phyloP scores from a whole-genome alignment of 2,329 filamentous ascomycete species.

The Talaromyces islandicus region DNA sequence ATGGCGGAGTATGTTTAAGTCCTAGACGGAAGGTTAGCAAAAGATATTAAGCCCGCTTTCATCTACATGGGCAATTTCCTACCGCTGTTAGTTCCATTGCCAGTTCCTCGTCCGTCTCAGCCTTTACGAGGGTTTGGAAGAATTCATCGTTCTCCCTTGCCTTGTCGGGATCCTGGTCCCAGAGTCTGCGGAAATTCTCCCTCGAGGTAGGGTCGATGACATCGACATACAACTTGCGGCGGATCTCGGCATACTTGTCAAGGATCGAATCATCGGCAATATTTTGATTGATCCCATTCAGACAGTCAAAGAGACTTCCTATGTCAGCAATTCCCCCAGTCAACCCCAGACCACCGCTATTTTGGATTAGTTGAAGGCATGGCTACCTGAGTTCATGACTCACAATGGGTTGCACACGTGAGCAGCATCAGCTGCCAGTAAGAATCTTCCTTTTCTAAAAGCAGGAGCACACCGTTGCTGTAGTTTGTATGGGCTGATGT shows the following conservation, averaged over 20 bases:
- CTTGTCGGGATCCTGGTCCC: conserved; percentile 27
- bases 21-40: conserved; percentile 10
- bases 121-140: conserved; percentile 17
- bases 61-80: background rate
- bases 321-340: conserved; percentile 61
- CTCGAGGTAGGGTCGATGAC: conserved; percentile 37
- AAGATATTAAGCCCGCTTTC: background rate
- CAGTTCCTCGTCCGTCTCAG: conserved; percentile 25
- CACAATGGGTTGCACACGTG: conserved; percentile 47
- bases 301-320: conserved; percentile 56
- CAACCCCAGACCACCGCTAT: conserved; percentile 55
- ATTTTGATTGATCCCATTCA: conserved; percentile 39
- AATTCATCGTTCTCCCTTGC: conserved; percentile 35
- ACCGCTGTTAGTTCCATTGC: conserved; percentile 7
- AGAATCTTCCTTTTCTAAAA: conserved; percentile 53
- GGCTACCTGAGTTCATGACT: background rate
- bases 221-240: conserved; percentile 33
- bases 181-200: conserved; percentile 35
- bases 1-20: conserved; percentile 24
- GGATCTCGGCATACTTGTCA: conserved; percentile 37
- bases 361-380: conserved; percentile 16
- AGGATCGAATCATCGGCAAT: conserved; percentile 36
- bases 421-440: conserved; percentile 57
- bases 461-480: conserved; percentile 55
- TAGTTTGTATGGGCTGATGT: conserved; percentile 55